Conservation (phyloP, 805 yeast genomes). For the Pichia sporocuriosa region DNA sequence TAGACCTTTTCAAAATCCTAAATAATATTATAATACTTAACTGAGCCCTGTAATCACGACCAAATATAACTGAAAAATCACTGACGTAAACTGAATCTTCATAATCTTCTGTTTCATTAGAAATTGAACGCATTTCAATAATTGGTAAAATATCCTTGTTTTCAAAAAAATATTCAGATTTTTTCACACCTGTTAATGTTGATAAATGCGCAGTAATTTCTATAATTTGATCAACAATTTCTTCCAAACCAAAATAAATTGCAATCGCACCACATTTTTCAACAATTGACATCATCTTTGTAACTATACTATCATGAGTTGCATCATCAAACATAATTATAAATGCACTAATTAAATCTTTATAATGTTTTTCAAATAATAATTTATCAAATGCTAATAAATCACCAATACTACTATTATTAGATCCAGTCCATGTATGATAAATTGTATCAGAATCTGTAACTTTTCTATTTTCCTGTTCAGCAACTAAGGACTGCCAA, state of each 20-base stretch:
- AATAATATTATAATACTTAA: slow-evolving; percentile 80
- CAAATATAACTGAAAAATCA: slow-evolving; percentile 75
- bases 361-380: slow-evolving; percentile 59
- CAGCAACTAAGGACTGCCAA: slow-evolving; percentile 66
- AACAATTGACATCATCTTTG: slow-evolving; percentile 79
- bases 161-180: slow-evolving; percentile 24
- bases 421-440: slow-evolving; percentile 10
- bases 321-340: slow-evolving; percentile 81
- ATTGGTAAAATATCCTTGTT: slow-evolving; percentile 37
- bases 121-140: slow-evolving; percentile 35
- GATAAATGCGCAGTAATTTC: slow-evolving; percentile 62
- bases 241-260: slow-evolving; percentile 47
- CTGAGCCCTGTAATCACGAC: slow-evolving; percentile 88
- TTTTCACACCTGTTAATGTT: slow-evolving; percentile 44
- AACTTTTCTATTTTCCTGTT: slow-evolving; percentile 31
- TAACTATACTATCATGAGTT: slow-evolving; percentile 80
- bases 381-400: slow-evolving; percentile 59
- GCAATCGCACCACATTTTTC: slow-evolving; percentile 83
- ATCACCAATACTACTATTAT: slow-evolving; percentile 16
- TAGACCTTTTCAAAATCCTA: slow-evolving; percentile 59
- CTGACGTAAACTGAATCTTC: slow-evolving; percentile 61
- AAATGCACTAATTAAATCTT: slow-evolving; percentile 62
- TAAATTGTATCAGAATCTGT: slow-evolving; percentile 11
- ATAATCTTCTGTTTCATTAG: slow-evolving; percentile 47
- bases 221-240: slow-evolving; percentile 60